Evolutionary conservation across 1,284 basidiomycete species (phyloP).

Genomic region (Ustilago lituana): DNA sequence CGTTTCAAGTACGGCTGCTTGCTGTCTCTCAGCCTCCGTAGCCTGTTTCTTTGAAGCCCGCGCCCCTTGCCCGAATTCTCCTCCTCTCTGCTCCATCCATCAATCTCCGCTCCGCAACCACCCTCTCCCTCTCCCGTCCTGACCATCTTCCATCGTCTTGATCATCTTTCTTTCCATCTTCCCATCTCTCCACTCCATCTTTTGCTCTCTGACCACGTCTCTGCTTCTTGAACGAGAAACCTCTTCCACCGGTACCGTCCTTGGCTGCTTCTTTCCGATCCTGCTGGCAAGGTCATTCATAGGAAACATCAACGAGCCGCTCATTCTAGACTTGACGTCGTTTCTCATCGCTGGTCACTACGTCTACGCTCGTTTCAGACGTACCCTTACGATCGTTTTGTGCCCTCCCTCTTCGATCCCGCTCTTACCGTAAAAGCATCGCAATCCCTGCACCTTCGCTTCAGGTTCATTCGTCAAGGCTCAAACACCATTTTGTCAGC

Average conservation of each 20-base stretch:
- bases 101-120: conserved; percentile 3
- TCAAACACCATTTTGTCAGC: too few species aligned
- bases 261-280: conserved; percentile 5
- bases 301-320: neutral
- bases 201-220: too few species aligned
- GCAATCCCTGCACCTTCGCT: too few species aligned
- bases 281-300: conserved; percentile 20
- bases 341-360: too few species aligned
- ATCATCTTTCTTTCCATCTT: neutral
- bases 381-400: too few species aligned
- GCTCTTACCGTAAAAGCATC: too few species aligned
- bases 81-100: neutral
- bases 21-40: conserved; percentile 5
- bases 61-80: neutral
- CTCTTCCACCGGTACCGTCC: neutral
- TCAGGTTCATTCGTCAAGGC: too few species aligned
- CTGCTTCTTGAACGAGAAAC: too few species aligned
- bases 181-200: neutral
- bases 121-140: neutral
- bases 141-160: neutral
- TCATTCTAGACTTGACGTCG: neutral
- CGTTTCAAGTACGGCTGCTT: too few species aligned
- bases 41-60: conserved; percentile 13
- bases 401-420: too few species aligned
- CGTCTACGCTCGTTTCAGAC: conserved; percentile 1